Evolutionary conservation across 2,329 filamentous ascomycete species (phyloP).

Genomic region (Salinomyces thailandicus): DNA sequence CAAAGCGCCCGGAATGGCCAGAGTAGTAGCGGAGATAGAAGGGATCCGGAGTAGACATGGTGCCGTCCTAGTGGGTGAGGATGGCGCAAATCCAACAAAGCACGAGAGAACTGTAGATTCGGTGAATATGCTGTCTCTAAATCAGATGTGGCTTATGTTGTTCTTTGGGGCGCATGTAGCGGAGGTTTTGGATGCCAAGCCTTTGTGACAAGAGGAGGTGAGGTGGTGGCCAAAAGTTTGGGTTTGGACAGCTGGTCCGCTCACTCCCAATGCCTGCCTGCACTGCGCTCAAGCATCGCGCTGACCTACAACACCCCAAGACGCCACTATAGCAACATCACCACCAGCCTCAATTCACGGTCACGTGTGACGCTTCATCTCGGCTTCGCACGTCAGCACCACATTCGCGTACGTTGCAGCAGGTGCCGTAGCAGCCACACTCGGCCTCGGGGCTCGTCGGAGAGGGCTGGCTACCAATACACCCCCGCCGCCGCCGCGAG

Average conservation of each 20-base stretch:
- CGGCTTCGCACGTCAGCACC: too few relatives aligned
- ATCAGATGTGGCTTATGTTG: too few relatives aligned
- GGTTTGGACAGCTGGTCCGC: slow-evolving; percentile 3
- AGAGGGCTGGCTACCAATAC: slow-evolving; percentile 19
- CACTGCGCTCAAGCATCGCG: too few relatives aligned
- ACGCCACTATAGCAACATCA: background rate
- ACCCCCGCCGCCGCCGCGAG: slow-evolving; percentile 4
- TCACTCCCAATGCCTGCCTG: background rate
- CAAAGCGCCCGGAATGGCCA: slow-evolving; percentile 92
- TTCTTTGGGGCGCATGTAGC: too few relatives aligned
- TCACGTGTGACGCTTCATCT: too few relatives aligned
- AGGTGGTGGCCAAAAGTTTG: background rate
- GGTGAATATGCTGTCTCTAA: too few relatives aligned
- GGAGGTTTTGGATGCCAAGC: background rate
- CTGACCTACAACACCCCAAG: background rate
- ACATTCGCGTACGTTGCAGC: too few relatives aligned
- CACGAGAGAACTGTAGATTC: too few relatives aligned
- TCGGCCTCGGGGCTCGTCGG: slow-evolving; percentile 2
- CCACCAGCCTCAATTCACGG: too few relatives aligned
- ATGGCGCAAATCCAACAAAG: too few relatives aligned
- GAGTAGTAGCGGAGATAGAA: slow-evolving; percentile 98
- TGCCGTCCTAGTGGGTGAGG: too few relatives aligned
- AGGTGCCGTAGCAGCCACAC: background rate
- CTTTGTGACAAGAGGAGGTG: background rate
- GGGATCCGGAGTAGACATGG: slow-evolving; percentile 55